Conservation (phyloP, 2,329 filamentous ascomycete genomes). For the Penicillium sp. region DNA sequence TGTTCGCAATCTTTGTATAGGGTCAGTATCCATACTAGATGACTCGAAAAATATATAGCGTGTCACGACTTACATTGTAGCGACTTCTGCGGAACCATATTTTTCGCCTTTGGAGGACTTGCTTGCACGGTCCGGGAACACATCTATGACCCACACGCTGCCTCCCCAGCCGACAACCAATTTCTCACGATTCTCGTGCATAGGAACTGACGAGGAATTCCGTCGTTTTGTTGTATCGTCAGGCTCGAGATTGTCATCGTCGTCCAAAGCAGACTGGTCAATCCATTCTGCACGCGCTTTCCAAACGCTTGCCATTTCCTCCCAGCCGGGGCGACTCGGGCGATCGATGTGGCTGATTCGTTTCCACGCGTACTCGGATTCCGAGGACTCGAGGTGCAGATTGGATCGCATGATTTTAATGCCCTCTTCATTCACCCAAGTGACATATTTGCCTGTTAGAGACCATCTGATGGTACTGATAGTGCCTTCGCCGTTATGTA, state of each 20-base stretch:
- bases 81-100: conserved; percentile 82
- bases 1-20: conserved; percentile 74
- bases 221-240: conserved; percentile 32
- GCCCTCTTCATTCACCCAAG: conserved; percentile 94
- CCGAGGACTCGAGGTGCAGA: conserved; percentile 73
- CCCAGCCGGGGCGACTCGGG: conserved; percentile 84
- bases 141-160: conserved; percentile 93
- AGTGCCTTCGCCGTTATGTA: conserved; percentile 89
- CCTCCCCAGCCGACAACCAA: conserved; percentile 94
- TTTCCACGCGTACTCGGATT: conserved; percentile 88
- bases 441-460: conserved; percentile 85
- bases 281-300: conserved; percentile 93
- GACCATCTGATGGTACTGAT: conserved; percentile 97
- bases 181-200: conserved; percentile 63
- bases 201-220: conserved; percentile 52
- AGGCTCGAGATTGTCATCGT: conserved; percentile 60
- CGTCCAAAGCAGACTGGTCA: conserved; percentile 78
- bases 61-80: conserved; percentile 74
- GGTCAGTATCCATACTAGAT: conserved; percentile 28
- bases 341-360: conserved; percentile 89
- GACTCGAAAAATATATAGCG: background rate
- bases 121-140: conserved; percentile 74
- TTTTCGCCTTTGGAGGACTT: conserved; percentile 71
- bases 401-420: conserved; percentile 98
- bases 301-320: conserved; percentile 96